Evolutionary conservation across 106 monocot species (phyloP), one percentile per base, ranked within the genome.

Genomic region (Dendrobium officinale): DNA sequence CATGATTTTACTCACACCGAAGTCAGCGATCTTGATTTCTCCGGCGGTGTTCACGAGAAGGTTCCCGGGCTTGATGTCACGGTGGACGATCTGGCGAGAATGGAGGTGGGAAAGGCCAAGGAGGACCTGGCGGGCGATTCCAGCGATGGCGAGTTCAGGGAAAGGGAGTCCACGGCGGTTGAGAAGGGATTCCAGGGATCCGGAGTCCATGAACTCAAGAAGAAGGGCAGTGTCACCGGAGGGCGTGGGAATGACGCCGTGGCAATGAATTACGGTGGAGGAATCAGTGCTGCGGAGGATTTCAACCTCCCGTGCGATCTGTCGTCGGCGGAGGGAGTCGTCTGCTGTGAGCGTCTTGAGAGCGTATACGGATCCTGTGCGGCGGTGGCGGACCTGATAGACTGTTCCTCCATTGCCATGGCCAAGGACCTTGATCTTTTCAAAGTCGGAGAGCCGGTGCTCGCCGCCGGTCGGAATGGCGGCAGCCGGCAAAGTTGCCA

Each of bases 401-500:
- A 97, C 96, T 26, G 83, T 92, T 40, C 96, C 96, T 2, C 90
- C 96, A 82, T 94, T 94, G 67, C 96, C 96, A 73, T 88, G 87
- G 40, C 96, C 96, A 45, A 97, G 90, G 33, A 94, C 90, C 2
- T 61, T 68, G 76, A 94, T 67, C 89, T 83, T 89, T 42, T 97
- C 96, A 77, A 89, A 88, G 77, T 97, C 94, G 33, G 88, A 86
- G 48, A 88, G 79, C 4, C 81, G 85, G 79, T 72, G 59, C 77
- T 92, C 89, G 73, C 82, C 29, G 77, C 48, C 6, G 17, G 42
- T 43, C 20, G 77, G 42, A 66, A 66, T 29, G 72, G 73, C 3
- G 49, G 79, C 48, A 11, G 26, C 67, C 67, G 54, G 0, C 47
- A 70, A 77, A 18, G 55, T 5, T 1, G 64, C 15, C 40, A 58